Evolutionary conservation across 2,329 filamentous ascomycete genomes (phyloP).

Genomic region (Phaeosphaeria sp.): DNA sequence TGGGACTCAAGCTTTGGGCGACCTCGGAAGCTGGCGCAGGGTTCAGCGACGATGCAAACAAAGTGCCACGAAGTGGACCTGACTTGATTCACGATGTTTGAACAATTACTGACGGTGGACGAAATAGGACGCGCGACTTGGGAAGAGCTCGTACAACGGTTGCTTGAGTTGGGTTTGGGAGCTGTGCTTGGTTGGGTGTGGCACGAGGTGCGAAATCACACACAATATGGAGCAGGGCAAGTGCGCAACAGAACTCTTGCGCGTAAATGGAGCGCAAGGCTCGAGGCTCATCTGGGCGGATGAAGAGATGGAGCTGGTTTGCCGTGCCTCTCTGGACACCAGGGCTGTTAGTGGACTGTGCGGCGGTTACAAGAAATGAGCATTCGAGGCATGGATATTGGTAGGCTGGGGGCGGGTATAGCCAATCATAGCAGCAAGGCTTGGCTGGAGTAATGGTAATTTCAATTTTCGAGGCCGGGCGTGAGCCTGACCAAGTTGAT

Average conservation of each 20-base stretch:
- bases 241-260: neutral
- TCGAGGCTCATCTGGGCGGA: constrained; percentile 1
- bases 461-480: constrained; percentile 17
- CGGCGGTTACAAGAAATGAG: constrained; percentile 21
- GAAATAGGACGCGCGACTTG: neutral
- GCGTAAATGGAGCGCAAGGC: constrained; percentile 4
- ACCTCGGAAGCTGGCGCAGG: neutral
- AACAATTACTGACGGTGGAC: constrained; percentile 1
- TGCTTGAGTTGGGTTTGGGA: neutral
- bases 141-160: neutral
- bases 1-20: neutral
- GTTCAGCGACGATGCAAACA: neutral
- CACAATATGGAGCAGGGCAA: constrained; percentile 4
- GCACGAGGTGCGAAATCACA: neutral
- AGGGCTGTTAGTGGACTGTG: constrained; percentile 14
- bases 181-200: neutral
- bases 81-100: neutral
- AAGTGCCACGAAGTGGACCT: neutral
- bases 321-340: constrained; percentile 1
- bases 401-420: constrained; percentile 12
- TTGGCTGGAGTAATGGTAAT: constrained; percentile 33
- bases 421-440: constrained; percentile 27
- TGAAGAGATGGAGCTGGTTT: constrained; percentile 4
- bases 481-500: constrained; percentile 7
- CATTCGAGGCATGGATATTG: constrained; percentile 3